A percentile compares a stretch with the other conserved stretches of the same genome.
phyloP scores from a whole-genome alignment of 129 eudicot genomes.

The Helianthus annuus region HanXRQr2.0-SUNRISE NC_035441.2:23701959-23702458 shows the following conservation, averaged over 20 bases:
- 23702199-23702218: not conserved
- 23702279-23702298: too few relatives aligned
- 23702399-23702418: too few relatives aligned
- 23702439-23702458: too few relatives aligned
- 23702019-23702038: slow-evolving; percentile 24
- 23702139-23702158: slow-evolving; percentile 20
- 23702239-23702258: too few relatives aligned
- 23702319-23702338: too few relatives aligned
- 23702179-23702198: not conserved
- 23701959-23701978: not conserved
- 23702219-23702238: not conserved
- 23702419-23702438: too few relatives aligned
- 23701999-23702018: slow-evolving; percentile 1
- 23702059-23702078: not conserved
- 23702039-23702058: not conserved
- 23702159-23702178: not conserved
- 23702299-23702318: too few relatives aligned
- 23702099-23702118: slow-evolving; percentile 14
- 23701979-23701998: not conserved
- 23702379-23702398: too few relatives aligned
- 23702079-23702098: not conserved
- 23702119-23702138: slow-evolving; percentile 33
- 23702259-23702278: too few relatives aligned
- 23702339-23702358: too few relatives aligned
- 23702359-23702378: too few relatives aligned